Base-by-base conservation (phyloP, 164 flowering plant species). In the Warburgia ugandensis region DNA sequence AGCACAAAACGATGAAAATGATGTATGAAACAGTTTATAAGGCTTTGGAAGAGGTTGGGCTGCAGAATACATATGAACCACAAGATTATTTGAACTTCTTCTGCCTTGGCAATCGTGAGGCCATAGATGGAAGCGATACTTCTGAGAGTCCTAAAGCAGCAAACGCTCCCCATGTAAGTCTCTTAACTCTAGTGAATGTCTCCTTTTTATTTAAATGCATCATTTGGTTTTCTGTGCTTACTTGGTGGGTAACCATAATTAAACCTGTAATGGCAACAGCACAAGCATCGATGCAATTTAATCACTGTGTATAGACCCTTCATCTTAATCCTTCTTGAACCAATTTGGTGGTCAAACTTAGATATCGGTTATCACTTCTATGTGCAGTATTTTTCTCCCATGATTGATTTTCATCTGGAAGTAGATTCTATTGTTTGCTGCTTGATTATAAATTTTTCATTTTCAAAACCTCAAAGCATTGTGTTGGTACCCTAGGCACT, bases 1-100 rank as follows among this genome's bases (percentile, higher is more conserved):
- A 83, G 88, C 66, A 69, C 19, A 88, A 80, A 55, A 83, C 91
- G 42, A 83, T 86, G 81, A 54, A 63, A 27, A 79, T 77, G 84
- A 86, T 86, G 91, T 83, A 83, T 54, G 27, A 54, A n/a, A 59
- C 74, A 37, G 40, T 80, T 44, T 78, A 70, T 6, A 52, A 64
- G 39, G 82, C 77, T 49, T 66, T 83, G 36, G 60, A 72, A 21
- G 45, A 68, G 33, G 75, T 70, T 17, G 75, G 84, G 29, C 65
- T 77, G 56, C 55, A 69, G 16, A 46, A 71, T 37, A 33, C 54
- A 21, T 56, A 63, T 31, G 78, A 75, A 44, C 86, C 86, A 9
- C 77, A 69, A 11, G 89, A 85, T 52, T 82, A 75, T 56, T 57
- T 85, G 58, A 82, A 74, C 55, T 80, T 82, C 45, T 82, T 69